phyloP scores from a whole-genome alignment of 2,329 filamentous ascomycete species.

The Gyromitra esculenta region DNA sequence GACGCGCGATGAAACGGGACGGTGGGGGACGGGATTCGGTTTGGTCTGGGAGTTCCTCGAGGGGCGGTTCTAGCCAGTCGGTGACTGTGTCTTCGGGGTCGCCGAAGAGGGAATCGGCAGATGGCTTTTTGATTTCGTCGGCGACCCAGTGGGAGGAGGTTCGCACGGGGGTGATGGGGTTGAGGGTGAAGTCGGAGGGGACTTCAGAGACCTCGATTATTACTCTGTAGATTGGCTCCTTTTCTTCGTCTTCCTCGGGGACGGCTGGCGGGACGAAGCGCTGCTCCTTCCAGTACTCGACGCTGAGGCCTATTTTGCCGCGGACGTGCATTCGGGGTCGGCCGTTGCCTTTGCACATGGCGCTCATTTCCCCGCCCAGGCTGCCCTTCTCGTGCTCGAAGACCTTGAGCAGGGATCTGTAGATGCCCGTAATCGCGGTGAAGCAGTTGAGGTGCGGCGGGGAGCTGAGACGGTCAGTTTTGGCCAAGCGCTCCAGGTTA shows the following conservation, averaged over 20 bases:
- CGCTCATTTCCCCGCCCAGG: slow-evolving; percentile 68
- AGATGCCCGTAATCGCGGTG: slow-evolving; percentile 78
- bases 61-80: slow-evolving; percentile 57
- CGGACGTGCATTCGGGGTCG: slow-evolving; percentile 75
- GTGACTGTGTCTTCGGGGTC: slow-evolving; percentile 54
- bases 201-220: slow-evolving; percentile 68
- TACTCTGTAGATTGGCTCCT: slow-evolving; percentile 71
- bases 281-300: slow-evolving; percentile 81
- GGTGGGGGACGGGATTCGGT: slow-evolving; percentile 39
- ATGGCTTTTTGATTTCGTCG: slow-evolving; percentile 70
- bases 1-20: slow-evolving; percentile 72
- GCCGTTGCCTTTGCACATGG: slow-evolving; percentile 76
- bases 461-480: slow-evolving; percentile 76
- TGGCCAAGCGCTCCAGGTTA: slow-evolving; percentile 76
- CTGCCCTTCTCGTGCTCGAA: slow-evolving; percentile 75
- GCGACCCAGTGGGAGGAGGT: slow-evolving; percentile 80
- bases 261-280: slow-evolving; percentile 63
- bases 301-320: slow-evolving; percentile 72
- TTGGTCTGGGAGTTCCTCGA: slow-evolving; percentile 55
- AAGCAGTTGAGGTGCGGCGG: slow-evolving; percentile 77
- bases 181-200: slow-evolving; percentile 59
- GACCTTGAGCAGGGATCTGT: slow-evolving; percentile 74
- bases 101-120: slow-evolving; percentile 53
- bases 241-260: slow-evolving; percentile 61
- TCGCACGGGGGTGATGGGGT: slow-evolving; percentile 69